Evolutionary conservation across 2,329 filamentous ascomycete genomes (phyloP), one percentile per base, ranked within the genome.

Genomic region (Trichoderma arundinaceum): DNA sequence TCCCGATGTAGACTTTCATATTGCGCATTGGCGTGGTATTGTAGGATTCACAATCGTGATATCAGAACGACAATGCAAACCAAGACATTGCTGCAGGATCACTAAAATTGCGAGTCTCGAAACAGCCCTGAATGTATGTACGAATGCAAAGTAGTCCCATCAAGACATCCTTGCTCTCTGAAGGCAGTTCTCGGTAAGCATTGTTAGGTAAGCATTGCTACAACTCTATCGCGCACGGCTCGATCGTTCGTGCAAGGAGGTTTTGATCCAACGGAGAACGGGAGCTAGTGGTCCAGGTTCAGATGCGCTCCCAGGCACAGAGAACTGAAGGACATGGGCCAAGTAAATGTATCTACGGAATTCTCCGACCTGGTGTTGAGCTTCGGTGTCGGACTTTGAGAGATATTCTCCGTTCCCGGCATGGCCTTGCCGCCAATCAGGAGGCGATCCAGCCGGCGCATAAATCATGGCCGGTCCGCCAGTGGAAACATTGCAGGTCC

Each of bases 401-500:
- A 10, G 39, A 33, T 54, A 63, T 53, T 53, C 49, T 46, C 59
- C 59, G 59, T 22, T 35, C 19, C 59, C 39, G 17, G 43, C 28
- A 7, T 17, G 28, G 19, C 12, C 2, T 28, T 22, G 51, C 22
- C 15, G 39, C 59, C 49, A 63, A 63, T 63, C 49, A 54, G 39
- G 5, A 2, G 12, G 19, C 35, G 49, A 12, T 17, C 32, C 13
- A 28, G n/a, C 59, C 59, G 59, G 49, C 49, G 39, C 38, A 63
- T 63, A 63, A 63, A 63, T 13, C 39, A 43, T 46, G 59, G 49
- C 59, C 59, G 59, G n/a, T 43, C 49, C 59, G 59, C 48, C 56
- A 44, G 57, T 28, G 15, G 17, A 17, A 28, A 32, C 12, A 6
- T 10, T n/a, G 39, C 54, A 19, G 54, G 28, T 43, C 19, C 32